Base-by-base conservation (phyloP, 1,284 basidiomycete genomes). In the Tilletia indica region DNA sequence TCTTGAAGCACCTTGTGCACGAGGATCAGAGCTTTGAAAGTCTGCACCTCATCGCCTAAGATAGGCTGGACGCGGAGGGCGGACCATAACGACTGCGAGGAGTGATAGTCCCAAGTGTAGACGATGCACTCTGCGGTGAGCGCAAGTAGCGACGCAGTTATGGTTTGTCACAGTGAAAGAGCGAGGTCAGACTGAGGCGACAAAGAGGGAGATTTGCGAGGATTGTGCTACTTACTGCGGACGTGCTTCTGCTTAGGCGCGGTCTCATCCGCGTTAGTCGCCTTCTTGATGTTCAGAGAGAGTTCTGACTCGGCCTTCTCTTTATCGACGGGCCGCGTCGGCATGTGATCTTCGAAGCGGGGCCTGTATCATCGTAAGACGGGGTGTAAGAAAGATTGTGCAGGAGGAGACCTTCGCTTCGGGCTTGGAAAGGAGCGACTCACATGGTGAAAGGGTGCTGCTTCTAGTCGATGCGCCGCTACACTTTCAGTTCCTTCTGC, bases 201-300 rank as follows among this genome's bases (percentile, higher is more conserved):
- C n/a, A 38, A 48, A 36, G 5, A 39, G 4, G 12, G n/a, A 12
- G 45, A 6, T 5, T 36, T 34, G 21, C 25, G 6, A 21, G 66
- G 66, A n/a, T 4, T 31, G 3, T 6, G 12, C n/a, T n/a, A 77
- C 78, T 67, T 73, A 79, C 78, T 83, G 54, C 83, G 77, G 38
- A 84, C 83, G 70, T 84, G 83, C 77, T 84, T 84, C 69, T 84
- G 83, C 76, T 84, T 84, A 48, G 83, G 83, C 34, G 83, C 79
- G 0, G 80, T 76, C 71, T 84, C 83, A 31, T 84, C 83, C 25
- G 75, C 72, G 70, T 69, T 80, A 47, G 82, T 82, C 2, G 83
- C 83, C 76, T 84, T 84, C 71, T 81, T 80, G 71, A 84, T 80
- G 73, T 83, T 78, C 56, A 82, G 73, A 49, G 76, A 73, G n/a